These are phyloP conservation scores for Geotrichum carabidarum DNA, from an alignment of 1,139 yeast species.

Conservation along the genomic window DNA sequence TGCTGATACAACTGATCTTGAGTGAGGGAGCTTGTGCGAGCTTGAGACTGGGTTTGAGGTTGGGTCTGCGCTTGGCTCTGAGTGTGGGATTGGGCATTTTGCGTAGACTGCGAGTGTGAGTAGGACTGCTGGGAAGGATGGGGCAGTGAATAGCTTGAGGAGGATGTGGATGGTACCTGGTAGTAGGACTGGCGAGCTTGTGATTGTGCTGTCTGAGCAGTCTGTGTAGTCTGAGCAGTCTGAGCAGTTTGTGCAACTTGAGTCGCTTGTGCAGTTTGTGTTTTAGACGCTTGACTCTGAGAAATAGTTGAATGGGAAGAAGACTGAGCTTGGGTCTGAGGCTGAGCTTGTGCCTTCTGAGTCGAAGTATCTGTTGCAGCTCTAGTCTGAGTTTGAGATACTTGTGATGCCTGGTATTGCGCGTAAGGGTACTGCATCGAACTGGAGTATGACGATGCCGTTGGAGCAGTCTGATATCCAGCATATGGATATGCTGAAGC, in stretches of 20 bases:
- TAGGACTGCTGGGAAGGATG: slow-evolving; percentile 12
- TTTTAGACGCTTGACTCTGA: too few species aligned
- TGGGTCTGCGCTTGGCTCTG: not conserved
- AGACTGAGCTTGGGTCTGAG: not conserved
- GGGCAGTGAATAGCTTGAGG: slow-evolving; percentile 9
- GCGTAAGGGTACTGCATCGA: not conserved
- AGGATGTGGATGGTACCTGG: not conserved
- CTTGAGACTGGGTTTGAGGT: not conserved
- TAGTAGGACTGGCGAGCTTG: slow-evolving; percentile 13
- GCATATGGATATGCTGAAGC: not conserved
- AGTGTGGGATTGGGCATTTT: not conserved
- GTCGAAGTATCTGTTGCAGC: not conserved
- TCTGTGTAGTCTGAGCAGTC: not conserved
- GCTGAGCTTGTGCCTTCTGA: not conserved
- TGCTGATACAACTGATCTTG: slow-evolving; percentile 2
- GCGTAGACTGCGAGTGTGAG: not conserved
- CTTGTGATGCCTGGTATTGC: not conserved
- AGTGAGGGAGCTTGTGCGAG: not conserved
- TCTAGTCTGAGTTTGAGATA: not conserved
- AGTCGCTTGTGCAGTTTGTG: not conserved
- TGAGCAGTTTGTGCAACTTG: not conserved
- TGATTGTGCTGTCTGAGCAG: not conserved
- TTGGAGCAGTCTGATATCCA: not conserved
- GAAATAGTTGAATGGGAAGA: too few species aligned
- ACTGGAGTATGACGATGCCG: not conserved